phyloP scores from a whole-genome alignment of 371 early-diverging fungal species.

The Mucor plumbeus region DNA sequence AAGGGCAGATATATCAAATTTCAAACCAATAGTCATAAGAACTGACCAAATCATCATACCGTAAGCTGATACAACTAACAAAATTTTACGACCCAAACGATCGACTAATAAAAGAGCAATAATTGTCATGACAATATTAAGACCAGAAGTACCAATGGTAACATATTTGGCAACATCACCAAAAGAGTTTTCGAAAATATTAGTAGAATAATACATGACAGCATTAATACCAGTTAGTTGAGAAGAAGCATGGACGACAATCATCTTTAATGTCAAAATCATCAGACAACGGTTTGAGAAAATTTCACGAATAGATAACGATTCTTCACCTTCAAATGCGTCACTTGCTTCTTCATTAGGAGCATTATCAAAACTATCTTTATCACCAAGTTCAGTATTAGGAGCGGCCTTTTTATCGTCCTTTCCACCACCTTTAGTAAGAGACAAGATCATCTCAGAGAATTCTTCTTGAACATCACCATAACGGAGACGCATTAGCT shows the following conservation, averaged over 20 bases:
- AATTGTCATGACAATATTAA: slow-evolving; percentile 59
- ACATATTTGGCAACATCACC: slow-evolving; percentile 44
- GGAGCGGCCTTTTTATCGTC: slow-evolving; percentile 13
- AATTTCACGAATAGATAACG: slow-evolving; percentile 39
- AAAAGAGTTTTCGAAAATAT: slow-evolving; percentile 46
- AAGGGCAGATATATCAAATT: slow-evolving; percentile 52
- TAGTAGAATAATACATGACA: slow-evolving; percentile 65
- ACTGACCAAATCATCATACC: slow-evolving; percentile 54
- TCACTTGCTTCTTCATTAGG: slow-evolving; percentile 38
- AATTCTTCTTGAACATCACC: slow-evolving; percentile 70
- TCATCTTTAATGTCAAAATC: slow-evolving; percentile 49
- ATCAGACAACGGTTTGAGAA: slow-evolving; percentile 41
- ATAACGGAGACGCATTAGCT: slow-evolving; percentile 62
- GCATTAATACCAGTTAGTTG: slow-evolving; percentile 77
- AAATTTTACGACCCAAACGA: slow-evolving; percentile 63
- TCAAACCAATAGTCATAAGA: slow-evolving; percentile 49
- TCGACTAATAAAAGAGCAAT: slow-evolving; percentile 61
- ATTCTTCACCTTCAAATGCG: slow-evolving; percentile 31
- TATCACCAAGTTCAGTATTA: slow-evolving; percentile 16
- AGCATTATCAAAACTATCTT: slow-evolving; percentile 32
- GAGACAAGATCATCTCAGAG: slow-evolving; percentile 57
- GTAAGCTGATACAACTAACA: slow-evolving; percentile 58
- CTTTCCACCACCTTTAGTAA: slow-evolving; percentile 31
- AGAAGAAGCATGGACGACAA: slow-evolving; percentile 59
- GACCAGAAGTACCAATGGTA: slow-evolving; percentile 47